Base-by-base conservation (phyloP, 2,329 filamentous ascomycete species). In the Ophiocordyceps camponoti-rufipedis region DNA sequence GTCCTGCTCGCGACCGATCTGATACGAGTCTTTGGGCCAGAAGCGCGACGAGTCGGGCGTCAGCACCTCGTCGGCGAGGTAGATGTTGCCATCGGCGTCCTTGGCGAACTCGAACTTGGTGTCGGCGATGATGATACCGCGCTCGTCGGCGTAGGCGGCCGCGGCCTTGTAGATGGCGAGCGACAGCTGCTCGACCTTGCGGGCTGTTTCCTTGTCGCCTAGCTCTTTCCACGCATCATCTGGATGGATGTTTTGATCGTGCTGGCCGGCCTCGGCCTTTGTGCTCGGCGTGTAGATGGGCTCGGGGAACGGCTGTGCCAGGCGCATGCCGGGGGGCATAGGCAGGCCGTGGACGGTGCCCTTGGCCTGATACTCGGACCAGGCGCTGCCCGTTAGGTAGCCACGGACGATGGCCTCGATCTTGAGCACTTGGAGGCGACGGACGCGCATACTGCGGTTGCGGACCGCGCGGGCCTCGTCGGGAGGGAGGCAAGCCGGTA, bases 311-410 rank as follows among this genome's bases (percentile, higher is more conserved):
- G 74, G 74, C 59, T 82, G 70, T 54, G 78, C 85, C 60, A 84
- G 81, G 56, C 71, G 62, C 50, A 94, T 65, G 1, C 84, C 85
- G 4, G 68, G 62, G 1, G 81, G 74, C 52, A 86, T 69, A 14
- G 70, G 57, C 52, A 88, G 80, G 19, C 85, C 85, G 62, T 94
- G 85, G 14, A 94, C 82, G 1, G 85, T 93, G 45, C 84, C 82
- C 18, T 64, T 70, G 51, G 73, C 70, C 58, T 75, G 66, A 66
- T 91, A 51, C 66, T 94, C 86, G 38, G 71, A 71, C 82, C 85
- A 94, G 0, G 84, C 86, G 42, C 78, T 83, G 41, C 87, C 87
- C 6, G 87, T 87, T 58, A 94, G 78, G 66, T 94, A 94, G 52
- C 87, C 87, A 47, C 86, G 78, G n/a, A 93, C 84, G 38, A 56